Conservation (phyloP, 2,329 filamentous ascomycete species). For the Alternaria sp. region DNA sequence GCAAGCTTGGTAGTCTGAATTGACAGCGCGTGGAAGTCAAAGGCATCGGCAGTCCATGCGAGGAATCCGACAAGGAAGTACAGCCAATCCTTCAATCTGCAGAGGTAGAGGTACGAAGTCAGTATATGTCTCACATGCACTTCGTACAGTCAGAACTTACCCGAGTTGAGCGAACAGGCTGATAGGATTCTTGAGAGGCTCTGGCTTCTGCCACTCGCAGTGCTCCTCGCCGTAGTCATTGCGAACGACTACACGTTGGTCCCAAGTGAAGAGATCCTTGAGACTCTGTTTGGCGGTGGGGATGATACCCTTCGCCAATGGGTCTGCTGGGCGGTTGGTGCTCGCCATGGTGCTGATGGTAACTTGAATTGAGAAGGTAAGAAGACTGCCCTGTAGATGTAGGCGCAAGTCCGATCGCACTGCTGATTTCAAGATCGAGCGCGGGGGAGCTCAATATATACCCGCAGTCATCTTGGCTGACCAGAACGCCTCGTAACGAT, state of each 20-base stretch:
- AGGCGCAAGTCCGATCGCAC: slow-evolving; percentile 27
- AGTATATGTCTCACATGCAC: background rate
- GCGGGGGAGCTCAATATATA: slow-evolving; percentile 28
- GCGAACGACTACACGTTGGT: slow-evolving; percentile 71
- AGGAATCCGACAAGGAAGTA: slow-evolving; percentile 76
- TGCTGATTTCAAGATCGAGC: slow-evolving; percentile 7
- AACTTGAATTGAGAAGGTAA: slow-evolving; percentile 1
- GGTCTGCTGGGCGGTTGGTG: slow-evolving; percentile 64
- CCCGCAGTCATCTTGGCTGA: slow-evolving; percentile 13
- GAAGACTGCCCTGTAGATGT: slow-evolving; percentile 9
- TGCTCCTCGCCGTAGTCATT: slow-evolving; percentile 69
- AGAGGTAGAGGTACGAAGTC: background rate
- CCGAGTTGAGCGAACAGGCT: slow-evolving; percentile 69
- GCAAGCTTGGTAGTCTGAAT: slow-evolving; percentile 78
- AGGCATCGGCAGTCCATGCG: slow-evolving; percentile 82
- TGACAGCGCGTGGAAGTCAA: slow-evolving; percentile 81
- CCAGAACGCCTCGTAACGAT: slow-evolving; percentile 17
- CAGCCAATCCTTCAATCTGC: slow-evolving; percentile 67
- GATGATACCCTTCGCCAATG: slow-evolving; percentile 68
- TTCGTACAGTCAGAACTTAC: background rate
- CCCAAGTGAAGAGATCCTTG: slow-evolving; percentile 73
- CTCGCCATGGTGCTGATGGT: slow-evolving; percentile 33
- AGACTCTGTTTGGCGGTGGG: slow-evolving; percentile 70
- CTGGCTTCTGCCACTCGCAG: slow-evolving; percentile 72
- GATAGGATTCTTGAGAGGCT: slow-evolving; percentile 73